Base-by-base conservation (phyloP, 2,329 filamentous ascomycete species). In the Amesomyces nigricolor region DNA sequence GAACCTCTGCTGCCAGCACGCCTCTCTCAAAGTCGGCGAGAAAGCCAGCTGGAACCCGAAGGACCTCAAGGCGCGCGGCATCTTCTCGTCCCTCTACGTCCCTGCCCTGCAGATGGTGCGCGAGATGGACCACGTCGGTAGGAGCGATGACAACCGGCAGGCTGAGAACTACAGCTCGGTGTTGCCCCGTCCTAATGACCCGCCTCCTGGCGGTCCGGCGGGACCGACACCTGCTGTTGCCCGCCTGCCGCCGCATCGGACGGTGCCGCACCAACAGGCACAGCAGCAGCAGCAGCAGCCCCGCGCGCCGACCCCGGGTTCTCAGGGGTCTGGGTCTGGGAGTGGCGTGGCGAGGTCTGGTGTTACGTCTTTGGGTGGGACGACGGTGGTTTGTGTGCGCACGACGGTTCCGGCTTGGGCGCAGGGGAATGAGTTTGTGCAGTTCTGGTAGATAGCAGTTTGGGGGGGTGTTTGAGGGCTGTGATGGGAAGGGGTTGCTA, bases 121-220 rank as follows among this genome's bases (percentile, higher is more conserved):
- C 48, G 45, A 60, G 48, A 70, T 71, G 63, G 66, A 70, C 44
- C 62, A 63, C 2, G 62, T 70, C 2, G 68, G 68, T 7, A 61
- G 53, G 5, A 42, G 46, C 26, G 56, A 61, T 19, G 51, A 60
- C 43, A 61, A 61, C 39, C n/a, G 38, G 9, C 32, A 50, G 22
- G 46, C 52, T 14, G 14, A 35, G 35, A 7, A 5, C 5, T 52
- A 47, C 29, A 48, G 47, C 19, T 4, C 11, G 2, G 11, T 54
- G 47, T 26, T 60, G 39, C 30, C 17, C 4, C 46, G 35, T 9
- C 16, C 14, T 2, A 60, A 60, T 16, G 7, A 51, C 13, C 16
- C 22, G 22, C 22, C 43, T n/a, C 29, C n/a, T 2, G 22, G 10
- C 16, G n/a, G 7, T 9, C 47, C 58, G 38, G 46, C 47, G 22